These are phyloP conservation scores for Fusarium sp. DNA, from an alignment of 2,329 filamentous ascomycete genomes.

Conservation along the genomic window DNA sequence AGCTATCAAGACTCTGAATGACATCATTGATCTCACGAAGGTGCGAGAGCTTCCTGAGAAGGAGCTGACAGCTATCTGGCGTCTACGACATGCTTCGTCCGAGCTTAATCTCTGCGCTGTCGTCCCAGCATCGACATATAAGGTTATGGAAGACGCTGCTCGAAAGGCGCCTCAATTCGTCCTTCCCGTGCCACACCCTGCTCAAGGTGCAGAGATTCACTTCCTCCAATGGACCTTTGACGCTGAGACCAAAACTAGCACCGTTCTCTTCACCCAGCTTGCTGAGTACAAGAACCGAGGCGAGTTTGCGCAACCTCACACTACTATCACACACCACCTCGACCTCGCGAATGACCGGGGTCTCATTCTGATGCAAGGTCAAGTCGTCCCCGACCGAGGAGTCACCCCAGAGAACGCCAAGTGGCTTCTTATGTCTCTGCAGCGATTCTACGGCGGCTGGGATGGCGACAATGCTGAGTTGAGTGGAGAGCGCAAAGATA, in stretches of 20 bases:
- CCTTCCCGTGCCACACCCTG: conserved; percentile 80
- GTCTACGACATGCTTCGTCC: conserved; percentile 82
- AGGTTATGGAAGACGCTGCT: conserved; percentile 77
- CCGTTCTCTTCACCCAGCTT: conserved; percentile 92
- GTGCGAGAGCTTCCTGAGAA: conserved; percentile 77
- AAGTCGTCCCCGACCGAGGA: conserved; percentile 80
- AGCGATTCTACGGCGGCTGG: conserved; percentile 88
- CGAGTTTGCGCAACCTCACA: conserved; percentile 92
- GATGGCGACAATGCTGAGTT: conserved; percentile 58
- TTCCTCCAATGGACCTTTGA: conserved; percentile 98
- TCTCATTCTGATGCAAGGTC: conserved; percentile 87
- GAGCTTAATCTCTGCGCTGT: conserved; percentile 84
- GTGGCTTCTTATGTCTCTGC: conserved; percentile 92
- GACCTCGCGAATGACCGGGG: conserved; percentile 82
- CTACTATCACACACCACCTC: conserved; percentile 90
- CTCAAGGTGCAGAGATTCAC: conserved; percentile 87
- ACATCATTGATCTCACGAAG: conserved; percentile 83
- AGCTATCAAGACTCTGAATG: conserved; percentile 62
- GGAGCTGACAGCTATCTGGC: conserved; percentile 91
- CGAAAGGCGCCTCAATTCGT: conserved; percentile 88
- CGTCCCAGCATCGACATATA: conserved; percentile 81
- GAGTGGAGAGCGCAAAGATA: conserved; percentile 63
- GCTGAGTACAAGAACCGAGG: conserved; percentile 93
- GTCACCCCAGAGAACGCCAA: conserved; percentile 85
- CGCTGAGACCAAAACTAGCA: conserved; percentile 70